Percentiles rank a stretch among this genome's conserved stretches.
These are phyloP conservation scores for Hortiboletus rubellus DNA, from an alignment of 1,284 basidiomycete genomes.

Conservation along the genomic window DNA sequence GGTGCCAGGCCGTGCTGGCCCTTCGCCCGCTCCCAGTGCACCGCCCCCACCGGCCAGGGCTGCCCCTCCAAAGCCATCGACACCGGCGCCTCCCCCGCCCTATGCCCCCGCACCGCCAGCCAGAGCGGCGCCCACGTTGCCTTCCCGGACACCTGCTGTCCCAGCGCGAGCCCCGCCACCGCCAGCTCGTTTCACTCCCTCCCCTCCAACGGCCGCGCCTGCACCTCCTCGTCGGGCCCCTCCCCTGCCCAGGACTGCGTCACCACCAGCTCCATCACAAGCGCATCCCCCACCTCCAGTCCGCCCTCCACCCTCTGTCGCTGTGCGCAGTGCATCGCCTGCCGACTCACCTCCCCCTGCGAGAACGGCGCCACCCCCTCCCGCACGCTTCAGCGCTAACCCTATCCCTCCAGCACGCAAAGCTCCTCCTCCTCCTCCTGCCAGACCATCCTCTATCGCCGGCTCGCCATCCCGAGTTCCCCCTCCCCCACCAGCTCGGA, in stretches of 20 bases:
- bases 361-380: conserved; percentile 34
- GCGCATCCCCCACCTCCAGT: conserved; percentile 32
- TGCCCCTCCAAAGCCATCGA: conserved; percentile 33
- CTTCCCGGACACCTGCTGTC: conserved; percentile 22
- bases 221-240: conserved; percentile 41
- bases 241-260: conserved; percentile 34
- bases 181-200: conserved; percentile 30
- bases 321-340: conserved; percentile 24
- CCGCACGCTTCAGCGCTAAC: conserved; percentile 17
- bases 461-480: conserved; percentile 27
- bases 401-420: conserved; percentile 28
- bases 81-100: conserved; percentile 18
- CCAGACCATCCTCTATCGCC: conserved; percentile 33
- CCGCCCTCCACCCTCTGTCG: conserved; percentile 19
- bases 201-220: conserved; percentile 35
- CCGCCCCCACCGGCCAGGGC: conserved; percentile 37
- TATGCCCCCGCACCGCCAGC: conserved; percentile 19
- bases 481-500: conserved; percentile 35
- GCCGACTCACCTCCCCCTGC: conserved; percentile 22
- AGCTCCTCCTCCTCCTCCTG: conserved; percentile 35
- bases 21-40: conserved; percentile 34
- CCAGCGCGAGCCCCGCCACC: conserved; percentile 28
- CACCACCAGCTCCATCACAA: conserved; percentile 34
- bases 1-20: conserved; percentile 54
- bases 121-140: conserved; percentile 29